Percentiles rank a stretch among this genome's conserved stretches.
Evolutionary conservation across 495 filamentous ascomycete species (phyloP).

Genomic region (Lentithecium fluviatile): DNA sequence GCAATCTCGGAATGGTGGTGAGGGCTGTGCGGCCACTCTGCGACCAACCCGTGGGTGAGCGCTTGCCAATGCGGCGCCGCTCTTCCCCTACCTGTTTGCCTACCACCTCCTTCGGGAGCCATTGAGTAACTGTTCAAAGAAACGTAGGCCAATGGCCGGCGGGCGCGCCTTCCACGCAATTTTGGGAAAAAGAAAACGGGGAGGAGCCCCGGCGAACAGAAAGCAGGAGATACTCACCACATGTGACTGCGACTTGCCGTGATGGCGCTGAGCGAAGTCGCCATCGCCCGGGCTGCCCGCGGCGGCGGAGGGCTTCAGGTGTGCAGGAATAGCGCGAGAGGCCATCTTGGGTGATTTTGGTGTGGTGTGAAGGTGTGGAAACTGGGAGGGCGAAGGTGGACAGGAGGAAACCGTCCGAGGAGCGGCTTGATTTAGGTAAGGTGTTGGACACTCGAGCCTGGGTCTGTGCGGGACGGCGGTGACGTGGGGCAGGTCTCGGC

Average conservation of each 20-base stretch:
- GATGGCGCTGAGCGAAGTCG: slow-evolving; percentile 67
- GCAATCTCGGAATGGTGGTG: too few species aligned
- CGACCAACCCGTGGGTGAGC: too few species aligned
- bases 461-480: slow-evolving; percentile 17
- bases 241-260: slow-evolving; percentile 92
- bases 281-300: slow-evolving; percentile 53
- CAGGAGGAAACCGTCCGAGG: slow-evolving; percentile 4
- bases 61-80: too few species aligned
- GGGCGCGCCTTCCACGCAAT: neutral
- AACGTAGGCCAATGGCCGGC: too few species aligned
- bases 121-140: too few species aligned
- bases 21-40: too few species aligned
- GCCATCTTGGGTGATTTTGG: slow-evolving; percentile 59
- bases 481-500: slow-evolving; percentile 24
- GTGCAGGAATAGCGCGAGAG: slow-evolving; percentile 69
- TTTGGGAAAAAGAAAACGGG: neutral
- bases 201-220: neutral
- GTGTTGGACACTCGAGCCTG: neutral
- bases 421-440: slow-evolving; percentile 7
- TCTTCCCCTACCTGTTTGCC: too few species aligned
- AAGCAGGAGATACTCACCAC: slow-evolving; percentile 67
- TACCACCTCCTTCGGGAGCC: too few species aligned
- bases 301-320: slow-evolving; percentile 65
- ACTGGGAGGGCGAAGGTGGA: slow-evolving; percentile 3
- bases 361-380: neutral